Conservation (phyloP, 2,329 filamentous ascomycete species). For the Thyridium curvatum region DNA sequence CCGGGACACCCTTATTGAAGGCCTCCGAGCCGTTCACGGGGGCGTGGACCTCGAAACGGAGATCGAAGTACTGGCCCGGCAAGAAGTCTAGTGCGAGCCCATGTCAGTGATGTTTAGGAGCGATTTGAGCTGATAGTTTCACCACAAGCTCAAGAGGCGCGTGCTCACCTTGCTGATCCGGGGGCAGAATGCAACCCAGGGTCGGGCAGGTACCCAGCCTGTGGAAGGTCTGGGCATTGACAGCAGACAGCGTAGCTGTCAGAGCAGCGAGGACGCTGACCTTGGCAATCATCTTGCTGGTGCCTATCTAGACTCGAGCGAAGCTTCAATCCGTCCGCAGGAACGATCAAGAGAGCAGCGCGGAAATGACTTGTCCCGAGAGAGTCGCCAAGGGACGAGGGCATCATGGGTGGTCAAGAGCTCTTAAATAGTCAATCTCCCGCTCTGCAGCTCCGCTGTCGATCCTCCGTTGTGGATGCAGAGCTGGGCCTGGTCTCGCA, state of each 20-base stretch:
- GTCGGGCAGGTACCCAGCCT: slow-evolving; percentile 52
- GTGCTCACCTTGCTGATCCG: slow-evolving; percentile 50
- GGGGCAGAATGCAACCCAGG: slow-evolving; percentile 54
- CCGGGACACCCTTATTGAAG: slow-evolving; percentile 60
- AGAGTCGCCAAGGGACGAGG: too few relatives aligned
- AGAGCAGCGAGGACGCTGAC: slow-evolving; percentile 14
- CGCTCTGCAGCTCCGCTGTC: too few relatives aligned
- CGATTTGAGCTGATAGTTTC: neutral
- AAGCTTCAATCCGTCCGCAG: too few relatives aligned
- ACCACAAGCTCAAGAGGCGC: neutral
- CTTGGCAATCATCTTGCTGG: slow-evolving; percentile 1
- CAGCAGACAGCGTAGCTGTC: slow-evolving; percentile 29
- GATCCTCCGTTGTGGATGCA: too few relatives aligned
- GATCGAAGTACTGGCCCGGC: slow-evolving; percentile 77
- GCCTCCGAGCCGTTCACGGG: slow-evolving; percentile 77
- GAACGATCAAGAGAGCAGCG: too few relatives aligned
- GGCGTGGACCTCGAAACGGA: slow-evolving; percentile 76
- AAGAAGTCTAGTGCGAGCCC: too few relatives aligned
- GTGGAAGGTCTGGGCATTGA: slow-evolving; percentile 52
- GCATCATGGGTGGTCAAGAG: too few relatives aligned
- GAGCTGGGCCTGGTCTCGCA: too few relatives aligned
- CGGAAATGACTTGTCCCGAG: too few relatives aligned
- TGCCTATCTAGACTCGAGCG: too few relatives aligned
- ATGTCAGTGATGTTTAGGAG: too few relatives aligned
- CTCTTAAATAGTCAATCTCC: too few relatives aligned